Evolutionary conservation across 2,329 filamentous ascomycete species (phyloP).

Genomic region (Fusarium sp.): DNA sequence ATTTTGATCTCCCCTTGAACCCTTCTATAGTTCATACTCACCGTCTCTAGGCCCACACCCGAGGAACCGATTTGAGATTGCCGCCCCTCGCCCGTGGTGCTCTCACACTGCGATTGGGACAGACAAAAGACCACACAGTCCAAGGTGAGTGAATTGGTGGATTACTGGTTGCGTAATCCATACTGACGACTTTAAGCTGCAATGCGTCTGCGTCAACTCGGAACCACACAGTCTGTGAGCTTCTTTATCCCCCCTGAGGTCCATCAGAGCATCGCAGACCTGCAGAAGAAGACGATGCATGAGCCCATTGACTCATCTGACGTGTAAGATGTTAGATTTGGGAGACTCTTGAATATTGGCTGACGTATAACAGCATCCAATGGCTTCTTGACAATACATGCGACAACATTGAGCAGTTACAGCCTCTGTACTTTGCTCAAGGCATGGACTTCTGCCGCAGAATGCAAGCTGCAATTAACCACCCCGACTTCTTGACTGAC

Average conservation of each 20-base stretch:
- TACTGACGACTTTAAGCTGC: constrained; percentile 56
- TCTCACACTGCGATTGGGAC: constrained; percentile 65
- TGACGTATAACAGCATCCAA: constrained; percentile 29
- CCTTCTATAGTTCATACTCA: background rate
- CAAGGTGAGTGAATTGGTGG: constrained; percentile 49
- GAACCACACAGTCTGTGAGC: constrained; percentile 62
- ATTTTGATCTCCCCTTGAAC: constrained; percentile 40
- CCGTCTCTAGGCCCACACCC: constrained; percentile 32
- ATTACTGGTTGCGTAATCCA: background rate
- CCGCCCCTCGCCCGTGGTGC: constrained; percentile 59
- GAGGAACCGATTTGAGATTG: constrained; percentile 67
- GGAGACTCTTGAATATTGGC: background rate
- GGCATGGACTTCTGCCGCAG: constrained; percentile 69
- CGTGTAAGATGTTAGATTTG: constrained; percentile 43
- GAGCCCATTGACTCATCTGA: constrained; percentile 37
- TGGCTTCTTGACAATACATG: constrained; percentile 75
- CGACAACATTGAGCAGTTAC: constrained; percentile 65
- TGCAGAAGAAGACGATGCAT: constrained; percentile 39
- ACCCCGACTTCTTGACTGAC: constrained; percentile 56
- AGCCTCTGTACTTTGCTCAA: constrained; percentile 68
- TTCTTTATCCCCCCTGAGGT: constrained; percentile 70
- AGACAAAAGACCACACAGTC: constrained; percentile 68
- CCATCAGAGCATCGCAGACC: constrained; percentile 68
- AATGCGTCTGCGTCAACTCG: constrained; percentile 70
- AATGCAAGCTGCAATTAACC: constrained; percentile 57